These are phyloP conservation scores for Flaveria sonorensis DNA, from an alignment of 129 eudicot genomes.

Conservation along the genomic window DNA sequence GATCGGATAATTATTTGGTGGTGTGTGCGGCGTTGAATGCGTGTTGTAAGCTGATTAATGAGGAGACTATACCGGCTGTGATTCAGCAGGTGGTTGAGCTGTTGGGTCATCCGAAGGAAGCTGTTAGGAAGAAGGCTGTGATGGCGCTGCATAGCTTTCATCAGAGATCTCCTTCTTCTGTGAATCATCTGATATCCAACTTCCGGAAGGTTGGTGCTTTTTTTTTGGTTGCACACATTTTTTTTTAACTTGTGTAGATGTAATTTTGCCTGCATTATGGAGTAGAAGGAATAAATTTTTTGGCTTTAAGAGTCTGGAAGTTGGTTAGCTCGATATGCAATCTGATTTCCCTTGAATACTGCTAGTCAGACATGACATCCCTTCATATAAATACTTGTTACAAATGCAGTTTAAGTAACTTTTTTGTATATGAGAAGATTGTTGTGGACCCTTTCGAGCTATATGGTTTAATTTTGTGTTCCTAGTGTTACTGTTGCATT, in stretches of 20 bases:
- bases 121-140: conserved; percentile 96
- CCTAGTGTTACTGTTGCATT: conserved; percentile 15
- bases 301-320: too few relatives aligned
- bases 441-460: not conserved
- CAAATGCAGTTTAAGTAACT: not conserved
- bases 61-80: conserved; percentile 99
- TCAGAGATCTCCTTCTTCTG: conserved; percentile 73
- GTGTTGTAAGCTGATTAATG: conserved; percentile 90
- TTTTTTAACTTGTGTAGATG: not conserved
- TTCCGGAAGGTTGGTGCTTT: conserved; percentile 71
- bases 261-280: conserved; percentile 22
- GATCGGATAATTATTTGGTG: conserved; percentile 84
- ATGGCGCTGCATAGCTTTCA: conserved; percentile 98
- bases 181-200: conserved; percentile 69
- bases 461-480: conserved; percentile 7
- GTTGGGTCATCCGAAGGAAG: conserved; percentile 76
- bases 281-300: not conserved
- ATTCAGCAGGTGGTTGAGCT: conserved; percentile 86
- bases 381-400: too few relatives aligned
- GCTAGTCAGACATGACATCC: too few relatives aligned
- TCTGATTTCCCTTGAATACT: too few relatives aligned
- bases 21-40: conserved; percentile 97
- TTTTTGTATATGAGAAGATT: conserved; percentile 15
- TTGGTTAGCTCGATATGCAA: too few relatives aligned
- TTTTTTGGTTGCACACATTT: conserved; percentile 20